Evolutionary conservation across 768 basidiomycete genomes (phyloP), one percentile per base, ranked within the genome.

Genomic region (Russula emetica): DNA sequence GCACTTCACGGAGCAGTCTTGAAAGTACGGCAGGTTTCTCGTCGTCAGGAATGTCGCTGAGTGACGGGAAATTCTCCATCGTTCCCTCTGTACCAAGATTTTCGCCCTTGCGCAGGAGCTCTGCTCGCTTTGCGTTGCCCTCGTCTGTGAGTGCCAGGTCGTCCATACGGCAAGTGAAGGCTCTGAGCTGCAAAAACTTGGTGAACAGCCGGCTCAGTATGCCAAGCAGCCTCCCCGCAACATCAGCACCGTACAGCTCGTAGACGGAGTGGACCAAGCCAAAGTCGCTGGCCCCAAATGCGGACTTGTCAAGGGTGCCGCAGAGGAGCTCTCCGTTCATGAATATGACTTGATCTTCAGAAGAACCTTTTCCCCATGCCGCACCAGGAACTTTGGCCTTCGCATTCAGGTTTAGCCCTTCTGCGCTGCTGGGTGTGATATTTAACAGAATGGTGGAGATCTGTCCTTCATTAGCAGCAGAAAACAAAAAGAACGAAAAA

Each of bases 111-210:
- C 82, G 77, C 16, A 98, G 74, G 53, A 98, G 80, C 44, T 85
- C 79, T 53, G 79, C 76, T 67, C 97, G 83, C 61, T 80, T 80
- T 50, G 74, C 72, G 73, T 98, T 88, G 24, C 93, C 95, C 60
- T 86, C 83, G 0, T 85, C 82, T 8, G 94, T 98, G 55, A 99
- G 79, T 57, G 90, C 86, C 49, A 99, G 80, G 79, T 99, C 97
- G 75, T 99, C 97, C 92, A 98, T 98, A 22, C 97, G 86, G 76
- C 97, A 99, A 2, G 95, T 94, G 77, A 99, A 99, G 0, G 94
- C 97, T 47, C 94, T 90, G 70, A 94, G 92, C 70, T 98, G 96
- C 59, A 99, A 80, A 76, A 92, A 98, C 72, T 97, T 98, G 50
- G 97, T 98, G 76, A 99, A 94, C 36, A 98, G 78, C 59, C 97